Base-by-base conservation (phyloP, 208 protist species). In the Leishmania gerbilli region DNA sequence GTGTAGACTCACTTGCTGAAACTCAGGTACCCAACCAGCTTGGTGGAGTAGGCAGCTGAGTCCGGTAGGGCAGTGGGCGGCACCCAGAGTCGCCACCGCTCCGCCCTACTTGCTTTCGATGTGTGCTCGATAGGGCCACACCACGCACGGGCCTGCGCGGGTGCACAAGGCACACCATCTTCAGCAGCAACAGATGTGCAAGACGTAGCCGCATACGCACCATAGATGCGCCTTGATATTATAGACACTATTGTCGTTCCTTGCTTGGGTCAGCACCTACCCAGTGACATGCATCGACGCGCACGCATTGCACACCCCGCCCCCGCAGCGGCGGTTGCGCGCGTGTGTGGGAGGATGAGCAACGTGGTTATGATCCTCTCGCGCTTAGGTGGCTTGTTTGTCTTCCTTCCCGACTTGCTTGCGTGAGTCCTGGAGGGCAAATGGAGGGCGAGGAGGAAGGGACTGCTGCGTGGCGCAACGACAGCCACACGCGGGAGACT, bases 1-100 rank as follows among this genome's bases (percentile, higher is more conserved):
- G 72, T 91, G 17, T 95, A 84, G 77, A 88, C 89, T 56, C 91
- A 94, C 76, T 60, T 96, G 76, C 87, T 94, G 71, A 84, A 87
- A 76, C 76, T 93, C 21, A 81, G 76, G 27, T 88, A 79, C 42
- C 77, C 82, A 1, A 69, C 79, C 17, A 79, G 78, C 55, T 69
- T 86, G 51, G 40, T 64, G 11, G 78, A 82, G 21, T 86, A 45
- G 53, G 51, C 27, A 11, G 42, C 71, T 56, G 47, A 37, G 65
- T 2, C 21, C 37, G 24, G 53, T 17, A 37, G 21, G 27, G 34
- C 31, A 47, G 40, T 40, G 21, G 27, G n/a, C 19, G 11, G 53
- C 19, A 21, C 15, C 19, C 9, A 21, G 51, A 9, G 47, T 11
- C 62, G 72, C 24, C 31, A 19, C 47, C 45, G 27, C 69, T 21